Base-by-base conservation (phyloP, 257 asterid species). In the Coffea canephora region DNA sequence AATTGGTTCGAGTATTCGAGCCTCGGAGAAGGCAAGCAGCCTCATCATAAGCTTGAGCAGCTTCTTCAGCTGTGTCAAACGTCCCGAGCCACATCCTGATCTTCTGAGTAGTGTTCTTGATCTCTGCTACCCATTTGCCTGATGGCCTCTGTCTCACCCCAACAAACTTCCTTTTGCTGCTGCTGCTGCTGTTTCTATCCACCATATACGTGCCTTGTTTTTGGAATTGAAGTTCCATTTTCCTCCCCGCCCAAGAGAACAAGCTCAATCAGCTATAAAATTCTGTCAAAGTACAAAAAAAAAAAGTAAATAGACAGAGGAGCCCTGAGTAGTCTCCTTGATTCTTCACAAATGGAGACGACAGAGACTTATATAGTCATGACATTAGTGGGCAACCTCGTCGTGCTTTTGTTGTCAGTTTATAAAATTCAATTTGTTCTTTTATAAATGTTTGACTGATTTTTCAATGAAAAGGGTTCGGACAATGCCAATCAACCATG, bases 11-110 rank as follows among this genome's bases (percentile, higher is more conserved):
- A 9, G 96, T 86, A 78, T 90, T 91, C 8, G 96, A 89, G 15
- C 98, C 98, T 1, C 97, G 88, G 2, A 93, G 93, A 77, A 93
- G 98, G 82, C 84, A 91, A 3, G 97, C 97, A 7, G 98, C 98
- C 84, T 93, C 97, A 66, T 93, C 96, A 11, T 93, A 93, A 23
- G 98, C 98, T 3, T 76, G 93, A 8, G 97, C 98, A 49, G 98
- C 98, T 78, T 93, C 98, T 79, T 93, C 98, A 31, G 96, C 97
- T 0, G 97, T 91, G 76, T 93, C 96, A 69, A 93, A 93, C 0
- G 97, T 93, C 8, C 98, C 98, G 0, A 93, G 88, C 98, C 98
- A 93, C 96, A 93, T 90, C 45, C 97, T 82, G 85, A 93, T 93
- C 93, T 91, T 93, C 13, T 93, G 98, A 45, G 96, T 91, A 1